Percentiles rank a stretch among this genome's conserved stretches.
phyloP scores from a whole-genome alignment of 2,329 filamentous ascomycete genomes.

The Fonsecaea erecta region DNA sequence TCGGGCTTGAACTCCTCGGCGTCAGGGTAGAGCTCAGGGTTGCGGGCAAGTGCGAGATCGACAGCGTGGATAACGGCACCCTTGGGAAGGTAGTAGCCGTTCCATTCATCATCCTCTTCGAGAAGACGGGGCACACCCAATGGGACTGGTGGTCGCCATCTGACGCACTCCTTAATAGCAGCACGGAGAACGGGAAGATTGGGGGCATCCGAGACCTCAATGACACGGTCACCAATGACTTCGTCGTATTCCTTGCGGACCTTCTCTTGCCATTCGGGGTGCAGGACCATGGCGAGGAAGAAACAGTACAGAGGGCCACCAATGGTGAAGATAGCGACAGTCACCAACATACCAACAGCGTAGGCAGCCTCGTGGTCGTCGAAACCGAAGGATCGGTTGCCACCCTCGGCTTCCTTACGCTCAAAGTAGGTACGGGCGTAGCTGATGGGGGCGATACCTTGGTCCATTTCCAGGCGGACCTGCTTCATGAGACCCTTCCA shows the following conservation, averaged over 20 bases:
- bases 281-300: slow-evolving; percentile 53
- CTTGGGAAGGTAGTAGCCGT: slow-evolving; percentile 56
- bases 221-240: slow-evolving; percentile 49
- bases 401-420: slow-evolving; percentile 35
- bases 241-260: slow-evolving; percentile 54
- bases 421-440: slow-evolving; percentile 38
- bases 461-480: slow-evolving; percentile 35
- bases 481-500: slow-evolving; percentile 39
- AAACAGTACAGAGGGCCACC: slow-evolving; percentile 39
- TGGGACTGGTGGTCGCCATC: slow-evolving; percentile 56
- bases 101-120: slow-evolving; percentile 57
- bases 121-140: slow-evolving; percentile 57
- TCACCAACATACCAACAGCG: slow-evolving; percentile 38
- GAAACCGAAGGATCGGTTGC: slow-evolving; percentile 32
- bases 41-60: slow-evolving; percentile 43
- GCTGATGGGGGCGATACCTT: slow-evolving; percentile 36
- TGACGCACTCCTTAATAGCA: slow-evolving; percentile 50
- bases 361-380: slow-evolving; percentile 40
- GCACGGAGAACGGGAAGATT: slow-evolving; percentile 48
- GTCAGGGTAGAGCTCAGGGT: slow-evolving; percentile 41
- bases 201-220: slow-evolving; percentile 49
- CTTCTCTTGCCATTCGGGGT: slow-evolving; percentile 54
- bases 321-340: slow-evolving; percentile 39
- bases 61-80: slow-evolving; percentile 51
- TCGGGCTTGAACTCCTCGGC: slow-evolving; percentile 39